phyloP scores from a whole-genome alignment of 306 rosid species.

The Abrus pulchellus region DNA sequence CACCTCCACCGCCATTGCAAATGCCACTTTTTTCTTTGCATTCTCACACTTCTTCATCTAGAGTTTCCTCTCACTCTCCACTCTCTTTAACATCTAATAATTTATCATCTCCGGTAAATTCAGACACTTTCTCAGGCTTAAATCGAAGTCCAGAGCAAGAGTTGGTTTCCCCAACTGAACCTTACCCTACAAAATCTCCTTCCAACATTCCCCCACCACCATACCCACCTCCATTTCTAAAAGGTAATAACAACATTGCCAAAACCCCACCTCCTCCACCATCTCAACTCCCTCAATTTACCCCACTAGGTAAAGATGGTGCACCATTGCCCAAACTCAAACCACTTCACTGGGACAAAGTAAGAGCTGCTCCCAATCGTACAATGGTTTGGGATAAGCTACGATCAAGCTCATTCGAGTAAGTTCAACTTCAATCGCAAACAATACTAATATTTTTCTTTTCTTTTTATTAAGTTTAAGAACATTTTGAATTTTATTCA shows the following conservation, averaged over 20 bases:
- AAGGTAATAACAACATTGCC: conserved; percentile 37
- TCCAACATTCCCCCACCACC: conserved; percentile 82
- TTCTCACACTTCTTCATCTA: conserved; percentile 59
- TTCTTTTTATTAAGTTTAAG: not conserved
- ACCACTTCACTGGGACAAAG: conserved; percentile 99
- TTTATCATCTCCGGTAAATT: conserved; percentile 64
- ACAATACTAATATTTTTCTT: not conserved
- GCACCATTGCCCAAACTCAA: conserved; percentile 81
- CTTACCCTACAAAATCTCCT: conserved; percentile 51
- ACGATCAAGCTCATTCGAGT: conserved; percentile 95
- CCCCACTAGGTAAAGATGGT: conserved; percentile 87
- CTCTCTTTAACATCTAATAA: conserved; percentile 62
- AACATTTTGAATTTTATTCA: conserved; percentile 53
- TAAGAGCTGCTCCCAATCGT: conserved; percentile 88
- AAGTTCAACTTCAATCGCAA: conserved; percentile 51
- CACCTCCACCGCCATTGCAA: conserved; percentile 57
- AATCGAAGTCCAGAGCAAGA: conserved; percentile 52
- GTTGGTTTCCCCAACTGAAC: conserved; percentile 48
- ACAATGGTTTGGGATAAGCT: conserved; percentile 98
- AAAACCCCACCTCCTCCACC: conserved; percentile 91
- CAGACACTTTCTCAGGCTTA: conserved; percentile 57
- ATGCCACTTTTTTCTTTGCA: conserved; percentile 54
- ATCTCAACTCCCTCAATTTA: conserved; percentile 66
- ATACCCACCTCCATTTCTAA: conserved; percentile 75
- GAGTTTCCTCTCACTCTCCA: conserved; percentile 63